A percentile compares a stretch with the other conserved stretches of the same genome.
Conservation (phyloP, 441 rosid genomes). For the Corymbia citriodora region DNA sequence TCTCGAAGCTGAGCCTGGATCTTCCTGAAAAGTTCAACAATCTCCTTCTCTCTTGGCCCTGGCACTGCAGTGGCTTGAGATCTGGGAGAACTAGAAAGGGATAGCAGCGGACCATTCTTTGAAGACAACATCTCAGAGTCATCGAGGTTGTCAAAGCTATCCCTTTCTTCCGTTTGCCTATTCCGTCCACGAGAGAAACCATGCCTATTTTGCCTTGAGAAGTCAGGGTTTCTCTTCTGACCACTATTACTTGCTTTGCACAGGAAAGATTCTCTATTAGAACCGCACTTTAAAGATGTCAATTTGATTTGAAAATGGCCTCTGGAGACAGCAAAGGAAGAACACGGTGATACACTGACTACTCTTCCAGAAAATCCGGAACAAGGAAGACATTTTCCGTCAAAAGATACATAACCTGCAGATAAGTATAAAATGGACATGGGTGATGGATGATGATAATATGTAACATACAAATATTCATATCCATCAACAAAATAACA, state of each 20-base stretch:
- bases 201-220: slow-evolving; percentile 45
- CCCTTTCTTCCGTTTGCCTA: slow-evolving; percentile 47
- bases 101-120: slow-evolving; percentile 48
- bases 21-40: slow-evolving; percentile 73
- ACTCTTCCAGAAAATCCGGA: slow-evolving; percentile 44
- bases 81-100: slow-evolving; percentile 47
- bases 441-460: not conserved
- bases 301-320: slow-evolving; percentile 21
- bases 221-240: slow-evolving; percentile 63
- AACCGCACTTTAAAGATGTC: slow-evolving; percentile 24
- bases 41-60: slow-evolving; percentile 65
- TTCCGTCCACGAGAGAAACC: slow-evolving; percentile 47
- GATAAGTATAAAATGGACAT: not conserved
- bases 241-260: slow-evolving; percentile 57
- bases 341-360: slow-evolving; percentile 25
- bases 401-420: slow-evolving; percentile 47
- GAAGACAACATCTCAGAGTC: slow-evolving; percentile 47
- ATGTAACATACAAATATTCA: not conserved
- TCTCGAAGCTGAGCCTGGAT: slow-evolving; percentile 75
- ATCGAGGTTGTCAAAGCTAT: slow-evolving; percentile 35
- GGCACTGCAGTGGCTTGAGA: slow-evolving; percentile 65
- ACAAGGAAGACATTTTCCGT: slow-evolving; percentile 28
- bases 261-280: slow-evolving; percentile 28
- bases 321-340: slow-evolving; percentile 19
- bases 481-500: not conserved